Evolutionary conservation across 2,329 filamentous ascomycete species (phyloP), one percentile per base, ranked within the genome.

Genomic region (Bretziella fagacearum): DNA sequence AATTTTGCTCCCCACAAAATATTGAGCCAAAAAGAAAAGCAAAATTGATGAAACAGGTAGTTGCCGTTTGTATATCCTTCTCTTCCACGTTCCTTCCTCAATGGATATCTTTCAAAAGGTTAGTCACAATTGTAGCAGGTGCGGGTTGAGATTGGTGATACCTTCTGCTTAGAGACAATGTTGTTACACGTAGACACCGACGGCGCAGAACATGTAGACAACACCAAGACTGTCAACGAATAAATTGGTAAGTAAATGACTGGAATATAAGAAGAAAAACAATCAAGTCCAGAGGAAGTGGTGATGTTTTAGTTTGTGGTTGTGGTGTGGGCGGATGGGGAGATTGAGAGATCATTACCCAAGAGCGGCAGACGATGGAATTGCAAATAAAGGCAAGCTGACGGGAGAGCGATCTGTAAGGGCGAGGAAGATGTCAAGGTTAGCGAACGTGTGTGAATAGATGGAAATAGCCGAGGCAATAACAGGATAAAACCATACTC

Each of bases 201-300:
- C 91, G 51, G 87, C 91, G 66, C 91, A 98, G 66, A 98, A 96
- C 81, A 95, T 94, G 67, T 91, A 95, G 39, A 98, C 86, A 44
- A 89, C 81, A 56, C 91, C 91, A 63, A 94, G 83, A 44, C 89
- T 95, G 59, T n/a, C n/a, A n/a, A n/a, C n/a, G 18, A 49, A 25
- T 20, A 20, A 32, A 8, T 20, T 23, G 17, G 44, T 43, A 52
- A 41, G 26, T 18, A 46, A 42, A 13, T 11, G 41, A 27, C 2
- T 29, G 17, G n/a, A 8, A n/a, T 18, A 10, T 10, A 18, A 13
- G 7, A 13, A 33, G 13, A 8, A 39, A 3, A 32, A 33, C 11
- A 7, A 32, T 3, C 6, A 18, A 10, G 26, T 20, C 27, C 10
- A 13, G 6, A 36, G 13, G 20, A 20, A 13, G 18, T 27, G 30